Conservation (phyloP, 345 rosid genomes). For the rapeseed (Brassica napus) region DNA sequence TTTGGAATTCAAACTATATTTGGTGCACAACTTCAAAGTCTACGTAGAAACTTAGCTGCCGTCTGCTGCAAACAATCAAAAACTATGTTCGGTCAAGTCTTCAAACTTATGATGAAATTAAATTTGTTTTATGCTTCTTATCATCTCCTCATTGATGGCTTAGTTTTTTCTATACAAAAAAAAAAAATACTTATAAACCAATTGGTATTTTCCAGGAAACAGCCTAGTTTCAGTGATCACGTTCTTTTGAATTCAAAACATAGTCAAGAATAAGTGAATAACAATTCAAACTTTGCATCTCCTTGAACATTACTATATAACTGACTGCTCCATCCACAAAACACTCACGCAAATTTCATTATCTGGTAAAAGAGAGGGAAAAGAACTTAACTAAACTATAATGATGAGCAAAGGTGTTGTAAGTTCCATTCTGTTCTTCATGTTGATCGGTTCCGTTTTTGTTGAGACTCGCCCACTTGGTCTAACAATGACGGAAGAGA, state of each 20-base stretch:
- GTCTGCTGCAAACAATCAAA: conserved; percentile 25
- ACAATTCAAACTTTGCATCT: conserved; percentile 34
- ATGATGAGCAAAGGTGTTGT: conserved; percentile 38
- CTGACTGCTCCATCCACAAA: background rate
- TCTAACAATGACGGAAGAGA: conserved; percentile 19
- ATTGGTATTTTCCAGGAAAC: conserved; percentile 15
- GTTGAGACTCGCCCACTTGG: conserved; percentile 45
- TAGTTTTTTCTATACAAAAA: background rate
- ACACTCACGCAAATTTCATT: conserved; percentile 7
- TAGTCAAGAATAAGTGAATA: background rate
- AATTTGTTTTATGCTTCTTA: background rate
- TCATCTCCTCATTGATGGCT: conserved; percentile 19
- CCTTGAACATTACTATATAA: conserved; percentile 25
- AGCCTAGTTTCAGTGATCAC: background rate
- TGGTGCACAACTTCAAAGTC: conserved; percentile 9
- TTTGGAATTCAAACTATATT: conserved; percentile 14
- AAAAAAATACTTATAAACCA: background rate
- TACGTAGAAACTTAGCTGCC: background rate
- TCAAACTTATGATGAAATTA: background rate
- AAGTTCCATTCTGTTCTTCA: conserved; percentile 30
- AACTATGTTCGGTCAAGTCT: conserved; percentile 3
- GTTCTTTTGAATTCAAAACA: conserved; percentile 14
- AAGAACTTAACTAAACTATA: background rate
- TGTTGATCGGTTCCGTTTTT: conserved; percentile 31
- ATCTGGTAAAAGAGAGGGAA: background rate